Conservation (phyloP, 1,284 basidiomycete species). For the Moesziomyces parantarcticus region DNA sequence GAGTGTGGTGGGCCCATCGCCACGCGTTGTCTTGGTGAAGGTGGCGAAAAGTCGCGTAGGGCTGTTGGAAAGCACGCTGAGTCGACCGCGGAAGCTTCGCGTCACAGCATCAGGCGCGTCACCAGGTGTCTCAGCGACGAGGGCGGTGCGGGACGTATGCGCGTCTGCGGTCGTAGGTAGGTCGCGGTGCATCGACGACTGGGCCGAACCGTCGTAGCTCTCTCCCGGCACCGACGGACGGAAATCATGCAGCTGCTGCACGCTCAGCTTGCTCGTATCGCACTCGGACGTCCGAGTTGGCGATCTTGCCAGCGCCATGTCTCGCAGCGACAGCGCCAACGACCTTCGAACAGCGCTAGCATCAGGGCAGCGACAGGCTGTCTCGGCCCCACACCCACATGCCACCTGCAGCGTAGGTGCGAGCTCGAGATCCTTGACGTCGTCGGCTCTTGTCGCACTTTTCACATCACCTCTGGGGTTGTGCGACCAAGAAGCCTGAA, state of each 20-base stretch:
- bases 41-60: conserved; percentile 6
- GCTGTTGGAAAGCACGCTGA: conserved; percentile 7
- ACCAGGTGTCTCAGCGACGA: conserved; percentile 1
- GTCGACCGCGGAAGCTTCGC: not conserved
- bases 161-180: not conserved
- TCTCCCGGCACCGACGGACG: conserved; percentile 8
- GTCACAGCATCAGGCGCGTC: not conserved
- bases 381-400: not conserved
- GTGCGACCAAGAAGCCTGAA: conserved; percentile 16
- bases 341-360: too few species aligned
- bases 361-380: too few species aligned
- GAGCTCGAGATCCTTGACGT: conserved; percentile 7
- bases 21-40: conserved; percentile 10
- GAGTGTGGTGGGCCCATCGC: not conserved
- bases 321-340: too few species aligned
- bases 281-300: too few species aligned
- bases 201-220: not conserved
- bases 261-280: conserved; percentile 1
- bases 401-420: conserved; percentile 22
- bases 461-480: conserved; percentile 4
- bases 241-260: conserved; percentile 40
- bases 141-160: not conserved
- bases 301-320: too few species aligned
- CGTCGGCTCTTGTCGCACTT: not conserved
- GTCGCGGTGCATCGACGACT: not conserved